Evolutionary conservation across 139 green algal genomes (phyloP).

Genomic region (Spirogloea muscicola): DNA sequence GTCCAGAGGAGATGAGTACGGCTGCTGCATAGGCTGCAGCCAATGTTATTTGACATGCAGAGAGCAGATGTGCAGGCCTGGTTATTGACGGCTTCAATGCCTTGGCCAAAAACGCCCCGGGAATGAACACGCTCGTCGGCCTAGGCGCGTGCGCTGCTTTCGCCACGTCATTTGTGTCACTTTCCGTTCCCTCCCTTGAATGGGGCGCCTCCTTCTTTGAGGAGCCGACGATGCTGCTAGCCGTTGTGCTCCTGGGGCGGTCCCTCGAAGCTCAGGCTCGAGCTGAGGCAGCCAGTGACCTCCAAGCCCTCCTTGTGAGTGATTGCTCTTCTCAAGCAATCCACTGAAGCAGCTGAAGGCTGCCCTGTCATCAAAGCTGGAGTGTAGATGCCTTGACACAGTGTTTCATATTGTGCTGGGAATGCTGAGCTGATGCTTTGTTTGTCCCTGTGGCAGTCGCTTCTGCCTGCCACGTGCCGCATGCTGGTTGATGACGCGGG

Average conservation of each 20-base stretch:
- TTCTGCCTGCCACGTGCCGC: conserved; percentile 67
- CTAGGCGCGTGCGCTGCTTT: conserved; percentile 72
- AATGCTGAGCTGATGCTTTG: background rate
- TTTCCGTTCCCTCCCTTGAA: conserved; percentile 52
- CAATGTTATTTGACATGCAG: background rate
- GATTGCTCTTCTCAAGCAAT: no score
- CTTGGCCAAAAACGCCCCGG: conserved; percentile 62
- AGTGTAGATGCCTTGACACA: no score
- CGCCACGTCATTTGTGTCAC: conserved; percentile 39
- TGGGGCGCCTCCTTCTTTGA: conserved; percentile 76
- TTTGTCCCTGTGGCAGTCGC: conserved; percentile 60
- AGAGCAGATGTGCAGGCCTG: conserved; percentile 12
- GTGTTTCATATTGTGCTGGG: background rate
- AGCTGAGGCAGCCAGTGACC: conserved; percentile 32
- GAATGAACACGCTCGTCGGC: conserved; percentile 91
- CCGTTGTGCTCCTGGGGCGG: conserved; percentile 85
- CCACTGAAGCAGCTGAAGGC: no score
- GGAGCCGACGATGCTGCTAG: conserved; percentile 93
- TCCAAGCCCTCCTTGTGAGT: conserved; percentile 29
- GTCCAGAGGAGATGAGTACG: no score
- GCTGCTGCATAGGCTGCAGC: background rate
- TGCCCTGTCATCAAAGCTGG: no score
- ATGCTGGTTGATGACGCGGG: conserved; percentile 72
- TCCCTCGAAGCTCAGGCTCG: conserved; percentile 69
- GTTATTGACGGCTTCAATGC: conserved; percentile 66